phyloP scores from a whole-genome alignment of 768 basidiomycete genomes.

The Exidia glandulosa region DNA sequence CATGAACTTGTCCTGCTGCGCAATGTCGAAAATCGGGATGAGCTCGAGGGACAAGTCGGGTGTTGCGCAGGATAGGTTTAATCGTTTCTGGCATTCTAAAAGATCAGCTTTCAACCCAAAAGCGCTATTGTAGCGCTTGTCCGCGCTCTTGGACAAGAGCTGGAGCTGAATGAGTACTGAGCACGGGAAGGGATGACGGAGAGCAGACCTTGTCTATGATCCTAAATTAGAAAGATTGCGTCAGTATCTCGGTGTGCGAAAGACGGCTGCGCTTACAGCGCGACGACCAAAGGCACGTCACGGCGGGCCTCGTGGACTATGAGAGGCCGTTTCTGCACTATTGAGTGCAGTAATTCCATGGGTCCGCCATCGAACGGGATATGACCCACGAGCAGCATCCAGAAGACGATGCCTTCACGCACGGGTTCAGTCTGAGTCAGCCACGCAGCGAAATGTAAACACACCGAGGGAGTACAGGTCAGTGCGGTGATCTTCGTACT shows the following conservation, averaged over 20 bases:
- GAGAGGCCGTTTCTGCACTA: constrained; percentile 64
- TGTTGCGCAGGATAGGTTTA: constrained; percentile 22
- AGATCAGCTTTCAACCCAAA: constrained; percentile 58
- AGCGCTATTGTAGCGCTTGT: constrained; percentile 60
- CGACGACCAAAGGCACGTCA: constrained; percentile 62
- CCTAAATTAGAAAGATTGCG: not conserved
- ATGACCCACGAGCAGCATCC: constrained; percentile 63
- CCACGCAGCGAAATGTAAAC: not conserved
- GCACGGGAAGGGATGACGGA: not conserved
- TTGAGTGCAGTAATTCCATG: constrained; percentile 55
- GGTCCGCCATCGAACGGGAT: constrained; percentile 49
- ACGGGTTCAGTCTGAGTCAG: constrained; percentile 13
- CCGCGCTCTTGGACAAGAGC: constrained; percentile 60
- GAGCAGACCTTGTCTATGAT: not conserved
- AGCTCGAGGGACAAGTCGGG: constrained; percentile 54
- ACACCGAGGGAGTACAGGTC: constrained; percentile 67
- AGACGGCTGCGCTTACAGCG: too few relatives aligned
- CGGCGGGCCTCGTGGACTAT: constrained; percentile 64
- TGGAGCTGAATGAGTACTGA: constrained; percentile 13
- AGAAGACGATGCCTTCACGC: constrained; percentile 26
- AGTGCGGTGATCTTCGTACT: constrained; percentile 60
- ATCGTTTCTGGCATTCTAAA: constrained; percentile 52
- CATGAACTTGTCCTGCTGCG: constrained; percentile 51
- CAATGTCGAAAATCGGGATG: constrained; percentile 59
- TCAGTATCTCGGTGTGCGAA: too few relatives aligned